These are phyloP conservation scores for Alopecurus myosuroides DNA, from an alignment of 176 grass and related monocot genomes.

Conservation along the genomic window DNA sequence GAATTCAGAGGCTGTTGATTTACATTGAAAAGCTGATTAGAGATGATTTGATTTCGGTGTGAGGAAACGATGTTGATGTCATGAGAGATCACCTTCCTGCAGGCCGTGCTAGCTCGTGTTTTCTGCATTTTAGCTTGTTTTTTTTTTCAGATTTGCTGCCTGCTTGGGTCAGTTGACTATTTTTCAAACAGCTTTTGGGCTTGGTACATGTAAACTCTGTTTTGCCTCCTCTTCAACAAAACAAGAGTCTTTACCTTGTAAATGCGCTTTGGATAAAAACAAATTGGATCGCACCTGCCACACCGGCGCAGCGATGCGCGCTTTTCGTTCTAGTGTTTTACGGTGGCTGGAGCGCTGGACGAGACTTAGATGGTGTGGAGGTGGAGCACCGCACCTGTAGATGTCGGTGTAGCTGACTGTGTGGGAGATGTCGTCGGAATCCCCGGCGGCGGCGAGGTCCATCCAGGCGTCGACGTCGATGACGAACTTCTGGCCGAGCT, in stretches of 20 bases:
- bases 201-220: not conserved
- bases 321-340: not conserved
- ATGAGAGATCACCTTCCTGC: not conserved
- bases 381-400: conserved; percentile 43
- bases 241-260: not conserved
- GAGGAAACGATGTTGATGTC: not conserved
- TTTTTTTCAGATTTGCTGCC: not conserved
- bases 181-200: not conserved
- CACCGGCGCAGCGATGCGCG: not conserved
- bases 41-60: not conserved
- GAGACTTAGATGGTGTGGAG: not conserved
- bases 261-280: not conserved
- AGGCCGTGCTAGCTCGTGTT: too few species aligned
- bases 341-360: not conserved
- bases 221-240: not conserved
- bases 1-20: not conserved
- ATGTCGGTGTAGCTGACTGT: conserved; percentile 84
- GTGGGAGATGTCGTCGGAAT: conserved; percentile 58
- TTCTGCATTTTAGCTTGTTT: not conserved
- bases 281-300: not conserved
- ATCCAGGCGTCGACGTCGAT: conserved; percentile 86
- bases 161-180: not conserved
- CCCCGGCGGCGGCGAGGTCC: conserved; percentile 58
- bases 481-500: conserved; percentile 83
- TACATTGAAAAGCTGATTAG: not conserved